phyloP scores from a whole-genome alignment of 2,329 filamentous ascomycete species.

The Aureobasidium musti region DNA sequence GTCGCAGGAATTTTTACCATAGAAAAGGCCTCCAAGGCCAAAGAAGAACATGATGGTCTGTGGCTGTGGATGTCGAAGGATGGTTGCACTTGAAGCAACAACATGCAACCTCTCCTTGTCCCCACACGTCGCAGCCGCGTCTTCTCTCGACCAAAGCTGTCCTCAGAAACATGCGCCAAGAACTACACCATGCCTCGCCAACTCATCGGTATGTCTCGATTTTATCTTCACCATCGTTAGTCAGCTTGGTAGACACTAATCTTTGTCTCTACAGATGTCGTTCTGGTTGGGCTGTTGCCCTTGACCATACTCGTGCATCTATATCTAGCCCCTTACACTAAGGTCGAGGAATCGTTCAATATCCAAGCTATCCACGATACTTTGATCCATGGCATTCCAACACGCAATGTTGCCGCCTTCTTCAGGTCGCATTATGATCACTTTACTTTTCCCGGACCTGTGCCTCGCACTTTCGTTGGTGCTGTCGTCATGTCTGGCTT shows the following conservation, averaged over 20 bases:
- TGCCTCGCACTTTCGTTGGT: conserved; percentile 88
- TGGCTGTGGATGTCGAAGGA: neutral
- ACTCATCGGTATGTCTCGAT: conserved; percentile 3
- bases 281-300: conserved; percentile 31
- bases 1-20: conserved; percentile 54
- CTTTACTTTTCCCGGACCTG: conserved; percentile 83
- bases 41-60: conserved; percentile 66
- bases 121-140: no score
- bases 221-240: neutral
- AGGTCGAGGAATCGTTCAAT: conserved; percentile 98
- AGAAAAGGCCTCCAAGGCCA: conserved; percentile 69
- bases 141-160: conserved; percentile 6
- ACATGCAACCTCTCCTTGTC: conserved; percentile 12
- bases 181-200: conserved; percentile 2
- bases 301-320: conserved; percentile 39
- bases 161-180: conserved; percentile 11
- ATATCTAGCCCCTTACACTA: conserved; percentile 76
- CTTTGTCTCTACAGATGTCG: neutral
- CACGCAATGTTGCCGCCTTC: conserved; percentile 35
- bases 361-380: conserved; percentile 93
- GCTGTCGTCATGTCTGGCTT: conserved; percentile 72
- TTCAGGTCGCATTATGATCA: conserved; percentile 74
- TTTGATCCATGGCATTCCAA: conserved; percentile 68
- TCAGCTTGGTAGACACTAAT: neutral
- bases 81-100: neutral